Base-by-base conservation (phyloP, 1,284 basidiomycete genomes). In the Cryptococcus sp. region DNA sequence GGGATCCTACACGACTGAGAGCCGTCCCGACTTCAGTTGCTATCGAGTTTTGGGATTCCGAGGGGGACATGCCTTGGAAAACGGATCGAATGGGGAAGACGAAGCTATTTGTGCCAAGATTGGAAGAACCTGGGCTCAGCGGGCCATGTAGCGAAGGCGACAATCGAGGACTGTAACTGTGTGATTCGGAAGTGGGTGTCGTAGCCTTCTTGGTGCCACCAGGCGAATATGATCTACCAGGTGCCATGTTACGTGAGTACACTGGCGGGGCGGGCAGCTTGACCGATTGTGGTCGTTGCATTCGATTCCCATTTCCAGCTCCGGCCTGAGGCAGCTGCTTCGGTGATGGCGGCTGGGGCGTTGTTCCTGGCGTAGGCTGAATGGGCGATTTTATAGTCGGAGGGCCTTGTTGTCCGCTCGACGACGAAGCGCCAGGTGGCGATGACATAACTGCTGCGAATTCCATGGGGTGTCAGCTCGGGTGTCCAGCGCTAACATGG, bases 51-150 rank as follows among this genome's bases (percentile, higher is more conserved):
- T 55, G 49, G 20, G 63, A 62, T 5, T 59, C 61, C 7, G 59
- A 53, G 3, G 44, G 48, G 7, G 39, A 54, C 47, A 72, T 66
- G 19, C 65, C 64, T 42, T 68, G 65, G 31, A 70, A 74, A 5
- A 77, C 71, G 1, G 75, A 77, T 53, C 75, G 70, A 25, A 77
- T 75, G 13, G 75, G 75, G 50, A 77, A 77, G 46, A 75, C 67
- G 55, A 71, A 77, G 7, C 68, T 68, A 55, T 61, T 68, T 1
- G 50, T n/a, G 5, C 58, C 59, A 22, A 49, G 48, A 48, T 54
- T 64, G 4, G 58, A 53, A 20, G 50, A 47, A 3, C 31, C 31
- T 3, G 69, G 71, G 41, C 63, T 67, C 13, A 70, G 22, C 1
- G 69, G 65, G 7, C 73, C 71, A 16, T 6, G 25, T n/a, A 47